Percentiles rank a stretch among this genome's conserved stretches.
Conservation (phyloP, 805 yeast species). For the Lachancea sp. region DNA sequence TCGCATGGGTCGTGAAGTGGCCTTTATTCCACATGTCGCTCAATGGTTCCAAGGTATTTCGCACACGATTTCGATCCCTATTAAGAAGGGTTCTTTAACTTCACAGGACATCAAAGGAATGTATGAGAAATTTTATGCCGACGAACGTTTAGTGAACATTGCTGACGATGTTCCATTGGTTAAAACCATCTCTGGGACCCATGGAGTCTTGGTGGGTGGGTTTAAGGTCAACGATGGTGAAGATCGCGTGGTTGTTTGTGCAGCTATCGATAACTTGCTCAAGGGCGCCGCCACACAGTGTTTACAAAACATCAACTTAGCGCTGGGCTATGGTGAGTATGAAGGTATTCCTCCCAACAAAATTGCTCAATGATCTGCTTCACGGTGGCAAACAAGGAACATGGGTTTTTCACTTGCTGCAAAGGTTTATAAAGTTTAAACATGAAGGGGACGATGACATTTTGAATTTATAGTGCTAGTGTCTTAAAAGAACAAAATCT, state of each 20-base stretch:
- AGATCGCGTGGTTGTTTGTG: slow-evolving; percentile 88
- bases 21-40: slow-evolving; percentile 96
- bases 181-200: slow-evolving; percentile 85
- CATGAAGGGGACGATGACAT: not conserved
- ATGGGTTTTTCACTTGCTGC: not conserved
- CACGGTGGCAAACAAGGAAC: not conserved
- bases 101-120: slow-evolving; percentile 68
- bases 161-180: slow-evolving; percentile 93
- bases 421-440: too few species aligned
- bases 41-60: slow-evolving; percentile 99
- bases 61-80: slow-evolving; percentile 85
- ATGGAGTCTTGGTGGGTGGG: slow-evolving; percentile 92
- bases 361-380: slow-evolving; percentile 19
- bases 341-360: slow-evolving; percentile 85
- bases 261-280: slow-evolving; percentile 89
- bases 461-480: too few species aligned
- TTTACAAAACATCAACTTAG: slow-evolving; percentile 89
- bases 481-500: too few species aligned
- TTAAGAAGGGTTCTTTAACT: slow-evolving; percentile 58
- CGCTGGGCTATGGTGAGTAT: slow-evolving; percentile 84
- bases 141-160: slow-evolving; percentile 77
- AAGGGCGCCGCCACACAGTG: slow-evolving; percentile 99
- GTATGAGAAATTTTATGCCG: slow-evolving; percentile 81
- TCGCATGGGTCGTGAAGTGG: slow-evolving; percentile 71
- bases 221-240: slow-evolving; percentile 86